These are phyloP conservation scores for Chaetomium olivaceum DNA, from an alignment of 2,329 filamentous ascomycete genomes.

Conservation along the genomic window DNA sequence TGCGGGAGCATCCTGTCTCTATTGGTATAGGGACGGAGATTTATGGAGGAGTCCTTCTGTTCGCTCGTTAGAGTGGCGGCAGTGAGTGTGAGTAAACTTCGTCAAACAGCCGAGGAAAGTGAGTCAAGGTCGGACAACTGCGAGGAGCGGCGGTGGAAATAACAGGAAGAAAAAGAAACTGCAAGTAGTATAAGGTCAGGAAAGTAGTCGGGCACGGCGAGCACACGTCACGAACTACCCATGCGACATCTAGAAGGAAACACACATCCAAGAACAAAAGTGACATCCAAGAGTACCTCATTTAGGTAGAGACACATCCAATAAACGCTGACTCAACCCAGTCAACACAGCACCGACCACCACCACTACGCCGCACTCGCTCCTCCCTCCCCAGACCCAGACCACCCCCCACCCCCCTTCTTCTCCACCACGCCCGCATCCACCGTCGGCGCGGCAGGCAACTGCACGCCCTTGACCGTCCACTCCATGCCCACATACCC, in stretches of 20 bases:
- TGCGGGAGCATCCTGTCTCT: too few relatives aligned
- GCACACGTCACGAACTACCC: background rate
- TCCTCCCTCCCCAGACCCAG: background rate
- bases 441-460: conserved; percentile 53
- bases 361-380: background rate
- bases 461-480: conserved; percentile 48
- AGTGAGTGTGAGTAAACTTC: too few relatives aligned
- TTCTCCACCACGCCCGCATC: conserved; percentile 43
- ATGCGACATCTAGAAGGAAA: background rate
- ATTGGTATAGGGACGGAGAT: too few relatives aligned
- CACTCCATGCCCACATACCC: conserved; percentile 76
- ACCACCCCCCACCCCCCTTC: conserved; percentile 5
- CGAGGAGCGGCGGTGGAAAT: too few relatives aligned
- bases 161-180: too few relatives aligned
- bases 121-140: too few relatives aligned
- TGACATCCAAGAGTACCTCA: too few relatives aligned
- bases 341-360: background rate
- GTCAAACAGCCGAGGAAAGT: too few relatives aligned
- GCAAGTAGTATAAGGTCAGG: too few relatives aligned
- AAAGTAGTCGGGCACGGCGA: too few relatives aligned
- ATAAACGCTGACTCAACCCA: background rate
- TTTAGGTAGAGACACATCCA: background rate
- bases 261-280: background rate
- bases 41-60: too few relatives aligned
- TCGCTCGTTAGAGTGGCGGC: too few relatives aligned